These are phyloP conservation scores for Xerophyta viscosa DNA, from an alignment of 106 monocot genomes.

Conservation along the genomic window DNA sequence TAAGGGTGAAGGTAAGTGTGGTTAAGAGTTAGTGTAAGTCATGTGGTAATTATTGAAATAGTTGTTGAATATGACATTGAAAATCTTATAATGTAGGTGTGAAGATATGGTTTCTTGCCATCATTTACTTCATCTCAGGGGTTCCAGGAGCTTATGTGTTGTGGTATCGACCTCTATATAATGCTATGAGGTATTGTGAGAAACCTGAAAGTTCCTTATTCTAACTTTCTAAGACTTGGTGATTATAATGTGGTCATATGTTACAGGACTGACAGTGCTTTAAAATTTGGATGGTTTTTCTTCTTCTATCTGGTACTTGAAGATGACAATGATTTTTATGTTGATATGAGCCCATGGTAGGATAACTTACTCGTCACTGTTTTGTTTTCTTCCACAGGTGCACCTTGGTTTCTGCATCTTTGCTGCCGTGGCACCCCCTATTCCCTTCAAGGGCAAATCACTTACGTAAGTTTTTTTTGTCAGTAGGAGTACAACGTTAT, in stretches of 20 bases:
- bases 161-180: conserved; percentile 95
- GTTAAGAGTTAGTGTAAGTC: too few relatives aligned
- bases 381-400: conserved; percentile 23
- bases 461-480: conserved; percentile 59
- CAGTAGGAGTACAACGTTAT: too few relatives aligned
- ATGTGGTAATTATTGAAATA: background rate
- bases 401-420: conserved; percentile 52
- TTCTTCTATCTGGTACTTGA: conserved; percentile 64
- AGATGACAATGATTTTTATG: too few relatives aligned
- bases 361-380: conserved; percentile 5
- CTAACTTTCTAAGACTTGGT: background rate
- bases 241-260: background rate
- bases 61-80: background rate
- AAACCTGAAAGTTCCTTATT: background rate
- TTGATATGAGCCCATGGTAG: background rate
- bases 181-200: conserved; percentile 66
- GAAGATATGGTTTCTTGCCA: conserved; percentile 83
- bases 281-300: conserved; percentile 99
- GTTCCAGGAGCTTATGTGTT: conserved; percentile 88
- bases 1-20: conserved; percentile 49
- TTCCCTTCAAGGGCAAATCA: conserved; percentile 69
- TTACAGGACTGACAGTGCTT: conserved; percentile 93
- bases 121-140: conserved; percentile 87
- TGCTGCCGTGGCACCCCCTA: conserved; percentile 67
- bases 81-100: conserved; percentile 33